phyloP scores from a whole-genome alignment of 2,329 filamentous ascomycete species.

The Metarhizium humberi region DNA sequence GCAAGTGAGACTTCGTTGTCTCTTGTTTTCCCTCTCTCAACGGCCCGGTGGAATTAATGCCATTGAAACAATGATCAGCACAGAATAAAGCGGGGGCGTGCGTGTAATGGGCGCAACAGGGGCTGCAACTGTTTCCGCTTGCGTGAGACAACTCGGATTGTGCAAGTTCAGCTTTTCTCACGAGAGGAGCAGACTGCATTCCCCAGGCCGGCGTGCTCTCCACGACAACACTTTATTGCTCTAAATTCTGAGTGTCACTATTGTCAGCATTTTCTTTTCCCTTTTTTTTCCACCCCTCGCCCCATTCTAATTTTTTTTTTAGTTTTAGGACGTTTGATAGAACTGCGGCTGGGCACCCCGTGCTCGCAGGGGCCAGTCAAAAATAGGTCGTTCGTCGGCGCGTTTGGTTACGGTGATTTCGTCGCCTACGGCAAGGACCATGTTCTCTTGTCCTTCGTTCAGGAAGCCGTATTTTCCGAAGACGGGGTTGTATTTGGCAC shows the following conservation, averaged over 20 bases:
- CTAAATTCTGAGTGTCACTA: too few relatives aligned
- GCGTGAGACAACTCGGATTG: background rate
- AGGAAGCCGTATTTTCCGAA: constrained; percentile 68
- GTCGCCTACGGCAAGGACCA: constrained; percentile 44
- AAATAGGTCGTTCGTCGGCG: constrained; percentile 42
- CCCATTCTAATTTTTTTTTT: background rate
- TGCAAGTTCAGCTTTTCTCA: background rate
- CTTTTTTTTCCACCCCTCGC: background rate
- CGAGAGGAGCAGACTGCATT: background rate
- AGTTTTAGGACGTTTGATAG: constrained; percentile 11
- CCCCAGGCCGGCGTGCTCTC: too few relatives aligned
- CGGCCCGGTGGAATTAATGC: background rate
- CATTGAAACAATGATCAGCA: background rate
- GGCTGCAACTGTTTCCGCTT: background rate
- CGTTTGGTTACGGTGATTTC: constrained; percentile 41
- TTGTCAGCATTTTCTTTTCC: background rate
- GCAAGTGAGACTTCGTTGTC: background rate
- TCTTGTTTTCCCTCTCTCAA: background rate
- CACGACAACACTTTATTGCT: background rate
- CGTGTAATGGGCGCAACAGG: background rate
- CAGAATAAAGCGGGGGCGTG: background rate
- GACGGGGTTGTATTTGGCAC: constrained; percentile 56
- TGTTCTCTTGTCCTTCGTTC: constrained; percentile 11
- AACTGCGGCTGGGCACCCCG: constrained; percentile 12
- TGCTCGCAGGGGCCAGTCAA: constrained; percentile 35